Base-by-base conservation (phyloP, 192 early-diverging fungal species). In the Pilobolus umbonatus region DNA sequence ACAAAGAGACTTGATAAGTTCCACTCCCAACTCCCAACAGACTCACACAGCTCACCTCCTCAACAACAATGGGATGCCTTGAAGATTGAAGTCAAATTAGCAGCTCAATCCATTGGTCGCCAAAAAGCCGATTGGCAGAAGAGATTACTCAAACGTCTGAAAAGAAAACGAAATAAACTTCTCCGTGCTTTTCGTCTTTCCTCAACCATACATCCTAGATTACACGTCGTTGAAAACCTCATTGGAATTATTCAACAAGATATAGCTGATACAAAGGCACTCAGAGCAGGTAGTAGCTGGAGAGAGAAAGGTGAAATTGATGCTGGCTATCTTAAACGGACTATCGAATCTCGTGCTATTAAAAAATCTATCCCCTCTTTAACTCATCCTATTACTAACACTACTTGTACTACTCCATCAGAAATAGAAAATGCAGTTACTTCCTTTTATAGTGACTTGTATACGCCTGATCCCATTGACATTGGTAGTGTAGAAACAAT, bases 251-350 rank as follows among this genome's bases (percentile, higher is more conserved):
- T 40, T 40, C 38, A 47, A 26, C 2, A 47, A 6, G 45, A 47
- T 4, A 6, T 47, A 25, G 45, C 17, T 3, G 19, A 26, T 7
- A 26, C 25, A 26, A 11, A 2, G 1, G 43, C 65, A 2, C 29
- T 60, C 2, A 10, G 53, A 11, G 39, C 65, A 6, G 43, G 65
- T 0, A 1, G 39, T 15, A 49, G 29, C 0, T 66, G 64, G 64
- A 30, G n/a, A 19, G 64, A 66, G 15, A 0, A 46, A 15, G 64
- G 64, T 5, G 57, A 66, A 40, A 0, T 24, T 3, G 53, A 31
- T n/a, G 49, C 46, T 25, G 22, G 34, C 0, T 57, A 51, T 15
- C 57, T 61, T 12, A 43, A 26, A 7, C 22, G 36, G 0, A 9
- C 17, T 30, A 25, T 61, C 19, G 9, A 22, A 11, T 1, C 25